A percentile compares a stretch with the other conserved stretches of the same genome.
These are phyloP conservation scores for Alternaria arborescens DNA, from an alignment of 2,329 filamentous ascomycete species.

Conservation along the genomic window DNA sequence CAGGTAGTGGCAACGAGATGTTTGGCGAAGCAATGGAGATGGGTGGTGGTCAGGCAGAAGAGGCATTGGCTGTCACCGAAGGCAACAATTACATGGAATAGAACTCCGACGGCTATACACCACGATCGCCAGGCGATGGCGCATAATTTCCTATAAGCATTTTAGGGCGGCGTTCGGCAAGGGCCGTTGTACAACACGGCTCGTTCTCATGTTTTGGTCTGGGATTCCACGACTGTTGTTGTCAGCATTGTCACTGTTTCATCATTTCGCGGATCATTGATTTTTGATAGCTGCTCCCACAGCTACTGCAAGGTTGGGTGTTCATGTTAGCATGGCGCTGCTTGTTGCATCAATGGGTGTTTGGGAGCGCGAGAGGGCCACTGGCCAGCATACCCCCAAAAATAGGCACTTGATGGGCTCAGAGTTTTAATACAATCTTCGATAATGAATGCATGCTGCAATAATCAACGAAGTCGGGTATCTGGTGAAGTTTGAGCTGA, in stretches of 20 bases:
- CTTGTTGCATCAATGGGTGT: conserved; percentile 27
- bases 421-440: conserved; percentile 19
- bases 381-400: conserved; percentile 30
- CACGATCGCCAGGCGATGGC: background rate
- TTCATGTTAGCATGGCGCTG: conserved; percentile 1
- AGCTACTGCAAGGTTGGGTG: conserved; percentile 3
- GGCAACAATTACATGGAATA: conserved; percentile 46
- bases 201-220: background rate
- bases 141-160: conserved; percentile 21
- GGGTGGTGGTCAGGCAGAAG: conserved; percentile 49
- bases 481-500: background rate
- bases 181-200: conserved; percentile 11
- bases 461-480: background rate
- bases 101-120: conserved; percentile 12
- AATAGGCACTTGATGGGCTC: conserved; percentile 18
- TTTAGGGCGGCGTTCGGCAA: conserved; percentile 23
- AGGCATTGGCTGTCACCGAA: conserved; percentile 49
- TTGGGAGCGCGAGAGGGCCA: conserved; percentile 13
- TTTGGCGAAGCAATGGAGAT: conserved; percentile 49
- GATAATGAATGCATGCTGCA: conserved; percentile 20
- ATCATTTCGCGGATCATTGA: background rate
- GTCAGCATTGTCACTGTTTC: conserved; percentile 21
- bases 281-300: background rate
- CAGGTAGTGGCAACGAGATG: conserved; percentile 47
- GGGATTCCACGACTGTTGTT: conserved; percentile 12